Conservation (phyloP, 768 basidiomycete genomes). For the Termitomyces sp. region DNA sequence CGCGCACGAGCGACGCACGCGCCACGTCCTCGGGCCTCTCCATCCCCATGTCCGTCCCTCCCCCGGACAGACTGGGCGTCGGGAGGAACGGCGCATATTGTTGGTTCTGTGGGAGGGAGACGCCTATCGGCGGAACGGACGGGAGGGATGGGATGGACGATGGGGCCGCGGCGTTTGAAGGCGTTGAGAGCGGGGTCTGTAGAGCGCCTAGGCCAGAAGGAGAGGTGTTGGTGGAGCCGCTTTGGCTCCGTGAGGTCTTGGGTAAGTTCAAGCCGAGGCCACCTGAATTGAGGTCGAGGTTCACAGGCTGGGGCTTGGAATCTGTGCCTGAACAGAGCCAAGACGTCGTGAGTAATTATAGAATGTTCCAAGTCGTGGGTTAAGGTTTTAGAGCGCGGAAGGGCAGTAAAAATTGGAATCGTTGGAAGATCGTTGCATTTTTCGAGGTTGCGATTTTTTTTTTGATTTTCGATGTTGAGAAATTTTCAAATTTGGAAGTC, state of each 20-base stretch:
- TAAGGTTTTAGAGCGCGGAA: not conserved
- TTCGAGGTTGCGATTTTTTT: not conserved
- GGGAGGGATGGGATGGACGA: not conserved
- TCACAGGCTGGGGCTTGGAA: not conserved
- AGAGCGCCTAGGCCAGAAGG: not conserved
- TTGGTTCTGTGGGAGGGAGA: constrained; percentile 9
- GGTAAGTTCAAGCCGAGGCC: not conserved
- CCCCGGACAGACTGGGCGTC: constrained; percentile 17
- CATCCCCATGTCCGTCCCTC: constrained; percentile 26
- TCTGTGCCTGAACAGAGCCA: constrained; percentile 5
- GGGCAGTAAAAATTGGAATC: not conserved
- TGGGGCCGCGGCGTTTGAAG: not conserved
- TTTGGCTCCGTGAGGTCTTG: not conserved
- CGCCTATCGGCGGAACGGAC: not conserved
- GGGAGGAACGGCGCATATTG: constrained; percentile 46
- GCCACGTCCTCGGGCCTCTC: constrained; percentile 39
- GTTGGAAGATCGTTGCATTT: not conserved
- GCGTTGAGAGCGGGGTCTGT: not conserved
- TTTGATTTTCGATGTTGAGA: not conserved
- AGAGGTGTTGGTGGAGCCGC: not conserved
- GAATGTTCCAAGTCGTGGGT: not conserved
- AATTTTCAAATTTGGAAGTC: not conserved
- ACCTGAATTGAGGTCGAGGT: not conserved
- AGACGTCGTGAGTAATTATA: not conserved
- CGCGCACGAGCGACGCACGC: constrained; percentile 64